Conservation (phyloP, 345 rosid species). For the Salix udensis region DNA sequence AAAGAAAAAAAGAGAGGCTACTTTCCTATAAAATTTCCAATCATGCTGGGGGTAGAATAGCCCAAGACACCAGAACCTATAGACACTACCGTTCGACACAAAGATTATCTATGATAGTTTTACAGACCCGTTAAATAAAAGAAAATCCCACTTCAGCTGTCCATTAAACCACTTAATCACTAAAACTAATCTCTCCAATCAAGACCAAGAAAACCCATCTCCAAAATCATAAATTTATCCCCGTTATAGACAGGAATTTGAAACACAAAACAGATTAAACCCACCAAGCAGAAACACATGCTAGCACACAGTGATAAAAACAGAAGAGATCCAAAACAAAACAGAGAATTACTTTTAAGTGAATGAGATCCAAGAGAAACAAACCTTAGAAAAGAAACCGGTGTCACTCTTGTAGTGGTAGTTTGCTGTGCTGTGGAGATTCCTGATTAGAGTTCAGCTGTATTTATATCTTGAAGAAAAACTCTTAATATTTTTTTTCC, state of each 20-base stretch:
- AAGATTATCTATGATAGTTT: neutral
- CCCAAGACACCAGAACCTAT: neutral
- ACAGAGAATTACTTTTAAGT: neutral
- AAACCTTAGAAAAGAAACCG: slow-evolving; percentile 4
- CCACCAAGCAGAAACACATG: neutral
- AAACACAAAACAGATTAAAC: neutral
- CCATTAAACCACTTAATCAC: neutral
- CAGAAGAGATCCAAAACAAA: neutral
- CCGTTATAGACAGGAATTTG: neutral
- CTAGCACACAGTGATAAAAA: neutral
- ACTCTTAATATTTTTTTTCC: neutral
- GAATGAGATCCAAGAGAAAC: slow-evolving; percentile 4
- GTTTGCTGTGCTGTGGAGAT: neutral
- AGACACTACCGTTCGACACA: neutral
- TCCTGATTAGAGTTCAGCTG: neutral
- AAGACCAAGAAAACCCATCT: neutral
- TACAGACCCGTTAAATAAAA: neutral
- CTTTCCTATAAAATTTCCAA: neutral
- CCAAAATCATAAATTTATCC: neutral
- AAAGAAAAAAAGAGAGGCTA: neutral
- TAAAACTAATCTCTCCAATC: neutral
- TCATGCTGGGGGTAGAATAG: neutral
- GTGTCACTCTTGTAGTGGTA: neutral
- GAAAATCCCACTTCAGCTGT: slow-evolving; percentile 1
- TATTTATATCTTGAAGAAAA: neutral